Conservation (phyloP, 371 early-diverging fungal species). For the Apophysomyces variabilis region DNA sequence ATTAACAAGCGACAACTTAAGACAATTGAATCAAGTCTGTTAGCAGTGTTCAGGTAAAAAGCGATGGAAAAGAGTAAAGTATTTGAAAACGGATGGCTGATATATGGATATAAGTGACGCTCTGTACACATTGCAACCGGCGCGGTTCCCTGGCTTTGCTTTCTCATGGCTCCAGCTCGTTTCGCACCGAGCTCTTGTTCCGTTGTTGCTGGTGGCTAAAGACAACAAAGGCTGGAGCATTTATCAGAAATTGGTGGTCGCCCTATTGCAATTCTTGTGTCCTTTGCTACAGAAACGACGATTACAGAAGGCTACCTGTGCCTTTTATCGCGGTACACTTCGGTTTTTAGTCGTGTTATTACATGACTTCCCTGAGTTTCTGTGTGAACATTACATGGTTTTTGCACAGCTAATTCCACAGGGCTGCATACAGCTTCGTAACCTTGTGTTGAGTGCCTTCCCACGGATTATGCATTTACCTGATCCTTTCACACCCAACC, state of each 20-base stretch:
- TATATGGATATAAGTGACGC: slow-evolving; percentile 75
- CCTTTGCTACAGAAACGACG: slow-evolving; percentile 75
- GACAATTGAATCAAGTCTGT: slow-evolving; percentile 22
- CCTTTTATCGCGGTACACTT: slow-evolving; percentile 89
- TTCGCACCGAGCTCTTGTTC: slow-evolving; percentile 90
- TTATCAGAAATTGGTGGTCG: slow-evolving; percentile 80
- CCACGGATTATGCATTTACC: slow-evolving; percentile 93
- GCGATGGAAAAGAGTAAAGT: neutral
- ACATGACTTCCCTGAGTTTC: slow-evolving; percentile 97
- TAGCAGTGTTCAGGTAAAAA: slow-evolving; percentile 35
- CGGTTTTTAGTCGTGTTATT: slow-evolving; percentile 88
- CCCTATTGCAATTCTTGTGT: slow-evolving; percentile 80
- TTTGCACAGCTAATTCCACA: slow-evolving; percentile 92
- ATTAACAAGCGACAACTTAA: slow-evolving; percentile 61
- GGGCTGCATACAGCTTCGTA: slow-evolving; percentile 92
- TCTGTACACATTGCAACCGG: slow-evolving; percentile 85
- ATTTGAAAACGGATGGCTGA: slow-evolving; percentile 25
- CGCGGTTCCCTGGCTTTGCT: slow-evolving; percentile 89
- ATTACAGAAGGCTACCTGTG: slow-evolving; percentile 66
- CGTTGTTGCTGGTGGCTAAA: slow-evolving; percentile 64
- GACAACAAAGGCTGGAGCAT: slow-evolving; percentile 78
- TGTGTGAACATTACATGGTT: slow-evolving; percentile 88
- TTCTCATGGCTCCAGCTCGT: slow-evolving; percentile 95
- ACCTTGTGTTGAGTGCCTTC: slow-evolving; percentile 92
- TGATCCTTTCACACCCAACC: slow-evolving; percentile 94